Evolutionary conservation across 2,329 filamentous ascomycete genomes (phyloP).

Genomic region (Penicillium expansum): DNA sequence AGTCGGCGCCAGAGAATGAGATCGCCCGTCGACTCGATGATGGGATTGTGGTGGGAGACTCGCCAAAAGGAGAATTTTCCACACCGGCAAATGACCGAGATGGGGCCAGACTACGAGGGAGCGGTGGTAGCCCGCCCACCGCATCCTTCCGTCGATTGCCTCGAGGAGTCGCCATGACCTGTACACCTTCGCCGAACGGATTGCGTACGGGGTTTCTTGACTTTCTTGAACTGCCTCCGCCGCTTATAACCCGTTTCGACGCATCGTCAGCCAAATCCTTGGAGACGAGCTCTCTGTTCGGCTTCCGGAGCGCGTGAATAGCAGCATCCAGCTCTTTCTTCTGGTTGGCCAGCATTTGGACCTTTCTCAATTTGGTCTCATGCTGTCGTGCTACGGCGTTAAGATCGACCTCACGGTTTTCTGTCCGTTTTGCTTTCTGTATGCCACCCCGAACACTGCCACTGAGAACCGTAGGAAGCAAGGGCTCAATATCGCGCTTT

Average conservation of each 20-base stretch:
- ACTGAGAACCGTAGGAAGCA: constrained; percentile 33
- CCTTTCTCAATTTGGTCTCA: constrained; percentile 47
- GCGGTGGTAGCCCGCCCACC: constrained; percentile 25
- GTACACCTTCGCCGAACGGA: constrained; percentile 43
- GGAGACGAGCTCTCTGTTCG: constrained; percentile 47
- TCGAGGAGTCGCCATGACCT: constrained; percentile 51
- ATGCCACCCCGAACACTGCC: constrained; percentile 44
- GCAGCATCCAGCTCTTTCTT: constrained; percentile 50
- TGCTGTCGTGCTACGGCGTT: constrained; percentile 45
- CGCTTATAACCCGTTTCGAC: constrained; percentile 34
- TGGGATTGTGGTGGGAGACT: constrained; percentile 33
- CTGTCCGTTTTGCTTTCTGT: constrained; percentile 45
- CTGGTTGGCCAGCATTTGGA: constrained; percentile 46
- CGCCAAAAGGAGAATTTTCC: constrained; percentile 26
- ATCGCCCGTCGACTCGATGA: constrained; percentile 32
- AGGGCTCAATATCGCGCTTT: constrained; percentile 44
- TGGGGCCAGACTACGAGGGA: constrained; percentile 25
- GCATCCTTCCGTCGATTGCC: constrained; percentile 36
- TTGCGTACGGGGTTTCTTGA: constrained; percentile 44
- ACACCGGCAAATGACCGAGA: constrained; percentile 32
- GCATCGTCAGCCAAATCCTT: constrained; percentile 46
- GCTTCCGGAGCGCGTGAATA: constrained; percentile 47
- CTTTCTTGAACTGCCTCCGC: constrained; percentile 36
- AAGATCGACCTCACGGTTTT: constrained; percentile 51
- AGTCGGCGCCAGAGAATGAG: constrained; percentile 26